phyloP scores from a whole-genome alignment of 1,284 basidiomycete species.

The Exobasidium rhododendri region DNA sequence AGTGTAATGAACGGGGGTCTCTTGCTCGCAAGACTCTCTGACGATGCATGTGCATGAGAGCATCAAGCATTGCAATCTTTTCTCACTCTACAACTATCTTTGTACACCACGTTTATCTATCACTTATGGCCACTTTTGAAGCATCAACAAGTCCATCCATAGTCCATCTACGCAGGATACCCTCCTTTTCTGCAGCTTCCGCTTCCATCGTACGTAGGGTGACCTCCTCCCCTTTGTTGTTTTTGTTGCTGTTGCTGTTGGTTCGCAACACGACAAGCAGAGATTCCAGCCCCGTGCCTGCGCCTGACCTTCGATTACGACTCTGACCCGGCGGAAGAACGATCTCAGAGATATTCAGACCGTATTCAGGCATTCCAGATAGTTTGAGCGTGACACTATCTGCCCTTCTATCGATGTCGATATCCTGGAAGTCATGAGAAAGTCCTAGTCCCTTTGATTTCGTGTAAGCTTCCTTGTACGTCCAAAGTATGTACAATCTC shows the following conservation, averaged over 20 bases:
- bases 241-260: neutral
- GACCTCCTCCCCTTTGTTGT: neutral
- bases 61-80: too few relatives aligned
- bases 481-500: slow-evolving; percentile 44
- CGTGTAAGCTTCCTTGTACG: slow-evolving; percentile 52
- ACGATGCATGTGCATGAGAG: too few relatives aligned
- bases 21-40: too few relatives aligned
- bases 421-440: slow-evolving; percentile 42
- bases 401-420: neutral
- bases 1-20: neutral
- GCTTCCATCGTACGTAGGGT: too few relatives aligned
- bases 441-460: slow-evolving; percentile 46
- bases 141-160: neutral
- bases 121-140: neutral
- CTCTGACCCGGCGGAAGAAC: neutral
- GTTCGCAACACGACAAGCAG: neutral
- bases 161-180: neutral
- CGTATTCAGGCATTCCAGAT: neutral
- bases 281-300: neutral
- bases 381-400: neutral
- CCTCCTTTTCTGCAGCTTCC: neutral
- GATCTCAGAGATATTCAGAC: neutral
- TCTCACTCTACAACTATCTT: neutral
- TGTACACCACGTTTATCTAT: neutral
- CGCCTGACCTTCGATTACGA: neutral